Conservation (phyloP, 169 alveolate species). For the Nephromyces sp. region DNA sequence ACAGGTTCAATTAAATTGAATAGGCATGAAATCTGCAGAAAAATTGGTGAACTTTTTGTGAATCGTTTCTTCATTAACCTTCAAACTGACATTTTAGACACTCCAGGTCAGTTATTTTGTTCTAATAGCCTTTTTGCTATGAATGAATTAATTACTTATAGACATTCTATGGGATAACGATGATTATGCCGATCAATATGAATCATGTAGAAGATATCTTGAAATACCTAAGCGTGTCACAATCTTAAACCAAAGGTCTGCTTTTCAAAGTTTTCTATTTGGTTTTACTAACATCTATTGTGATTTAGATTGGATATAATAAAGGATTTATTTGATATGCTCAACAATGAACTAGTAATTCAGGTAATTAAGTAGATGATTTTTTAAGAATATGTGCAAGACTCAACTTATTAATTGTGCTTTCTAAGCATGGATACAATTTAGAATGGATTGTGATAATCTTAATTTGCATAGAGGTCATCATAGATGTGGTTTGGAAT, state of each 20-base stretch:
- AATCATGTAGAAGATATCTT: slow-evolving; percentile 53
- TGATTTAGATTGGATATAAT: slow-evolving; percentile 55
- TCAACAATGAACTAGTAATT: slow-evolving; percentile 58
- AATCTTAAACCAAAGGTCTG: slow-evolving; percentile 59
- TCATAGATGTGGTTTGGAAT: slow-evolving; percentile 69
- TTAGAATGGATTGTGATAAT: slow-evolving; percentile 69
- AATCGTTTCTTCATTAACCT: slow-evolving; percentile 64
- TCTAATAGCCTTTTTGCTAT: too few relatives aligned
- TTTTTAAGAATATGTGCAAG: too few relatives aligned
- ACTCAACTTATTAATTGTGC: background rate
- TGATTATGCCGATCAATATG: slow-evolving; percentile 62
- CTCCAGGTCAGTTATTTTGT: slow-evolving; percentile 67
- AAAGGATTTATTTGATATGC: slow-evolving; percentile 69
- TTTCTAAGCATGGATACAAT: slow-evolving; percentile 70
- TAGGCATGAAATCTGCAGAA: slow-evolving; percentile 59
- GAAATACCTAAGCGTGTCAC: slow-evolving; percentile 71
- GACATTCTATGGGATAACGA: slow-evolving; percentile 73
- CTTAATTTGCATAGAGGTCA: slow-evolving; percentile 58
- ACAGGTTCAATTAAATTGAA: slow-evolving; percentile 61
- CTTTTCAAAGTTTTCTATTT: background rate
- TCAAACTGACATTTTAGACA: slow-evolving; percentile 66
- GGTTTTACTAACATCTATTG: background rate
- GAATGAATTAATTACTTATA: too few relatives aligned
- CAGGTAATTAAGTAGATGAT: slow-evolving; percentile 27
- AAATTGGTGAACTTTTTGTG: slow-evolving; percentile 66